Base-by-base conservation (phyloP, 2,329 filamentous ascomycete genomes). In the Calonectria naviculata region DNA sequence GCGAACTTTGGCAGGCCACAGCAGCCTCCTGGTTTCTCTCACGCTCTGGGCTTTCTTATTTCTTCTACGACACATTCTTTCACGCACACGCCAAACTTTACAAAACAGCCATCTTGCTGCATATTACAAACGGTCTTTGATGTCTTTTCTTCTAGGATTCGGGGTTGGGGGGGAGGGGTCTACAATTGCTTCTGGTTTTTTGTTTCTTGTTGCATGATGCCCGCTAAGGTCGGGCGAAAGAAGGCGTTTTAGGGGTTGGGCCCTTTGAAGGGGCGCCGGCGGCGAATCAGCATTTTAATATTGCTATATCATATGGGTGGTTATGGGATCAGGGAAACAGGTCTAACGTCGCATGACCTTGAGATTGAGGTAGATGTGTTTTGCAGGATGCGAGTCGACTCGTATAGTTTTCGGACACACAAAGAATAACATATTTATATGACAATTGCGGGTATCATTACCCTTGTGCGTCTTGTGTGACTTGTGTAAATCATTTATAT, bases 211-310 rank as follows among this genome's bases (percentile, higher is more conserved):
- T 65, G 72, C 73, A 75, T 73, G 66, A 61, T 72, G 68, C 56
- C 70, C 58, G 65, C 66, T 68, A 73, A 73, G 63, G 49, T 38
- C 54, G 63, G 70, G 67, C 72, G 72, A 75, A 61, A 38, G 52
- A 56, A 56, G 76, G 76, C 73, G 76, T 78, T 69, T 73, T 28
- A 61, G 71, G 66, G 64, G 62, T 54, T 60, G 42, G 52, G 17
- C n/a, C n/a, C 42, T 46, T 58, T 65, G 8, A n/a, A 44, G 24
- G 56, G 44, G 56, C 58, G 70, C 46, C 15, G 52, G 65, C 10
- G 29, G 29, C 64, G 52, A 64, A 63, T n/a, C 42, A 44, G 46
- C 65, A 73, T 69, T 66, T 65, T 76, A 28, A 56, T 68, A 42
- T 60, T 67, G n/a, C 49, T 68, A 31, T 68, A 47, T 61, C 41